Evolutionary conservation across 192 early-diverging fungal genomes (phyloP).

Genomic region (Coemansia sp.): DNA sequence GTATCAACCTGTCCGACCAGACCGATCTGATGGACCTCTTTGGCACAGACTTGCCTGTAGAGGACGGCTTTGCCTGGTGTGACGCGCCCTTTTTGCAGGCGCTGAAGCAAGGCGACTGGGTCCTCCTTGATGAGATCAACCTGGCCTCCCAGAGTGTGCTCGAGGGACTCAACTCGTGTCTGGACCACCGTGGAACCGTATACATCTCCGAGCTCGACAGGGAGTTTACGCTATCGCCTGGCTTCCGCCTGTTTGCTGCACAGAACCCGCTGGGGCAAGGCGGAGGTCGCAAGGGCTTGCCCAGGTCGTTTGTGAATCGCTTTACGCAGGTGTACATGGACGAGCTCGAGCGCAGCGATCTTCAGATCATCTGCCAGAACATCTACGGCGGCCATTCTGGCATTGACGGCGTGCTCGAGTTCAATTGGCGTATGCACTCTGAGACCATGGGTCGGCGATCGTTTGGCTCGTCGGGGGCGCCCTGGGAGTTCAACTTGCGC

Average conservation of each 20-base stretch:
- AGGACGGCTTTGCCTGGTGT: constrained; percentile 88
- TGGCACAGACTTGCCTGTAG: constrained; percentile 95
- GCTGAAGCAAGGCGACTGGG: constrained; percentile 96
- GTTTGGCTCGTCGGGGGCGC: constrained; percentile 75
- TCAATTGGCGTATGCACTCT: constrained; percentile 83
- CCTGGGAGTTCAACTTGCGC: constrained; percentile 99
- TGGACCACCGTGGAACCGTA: constrained; percentile 94
- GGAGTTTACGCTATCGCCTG: constrained; percentile 70
- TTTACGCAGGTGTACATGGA: constrained; percentile 95
- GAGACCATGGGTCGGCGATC: constrained; percentile 73
- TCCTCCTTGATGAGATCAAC: constrained; percentile 95
- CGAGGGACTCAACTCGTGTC: constrained; percentile 97
- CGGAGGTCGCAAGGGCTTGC: constrained; percentile 97
- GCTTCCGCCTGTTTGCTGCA: constrained; percentile 93
- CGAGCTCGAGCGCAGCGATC: constrained; percentile 72
- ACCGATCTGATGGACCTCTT: constrained; percentile 98
- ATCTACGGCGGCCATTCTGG: constrained; percentile 57
- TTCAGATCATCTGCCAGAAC: constrained; percentile 67
- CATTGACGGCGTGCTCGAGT: constrained; percentile 48
- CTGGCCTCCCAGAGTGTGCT: constrained; percentile 97
- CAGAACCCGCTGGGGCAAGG: constrained; percentile 97
- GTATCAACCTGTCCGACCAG: constrained; percentile 98
- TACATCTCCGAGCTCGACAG: constrained; percentile 96
- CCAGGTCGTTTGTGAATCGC: constrained; percentile 94
- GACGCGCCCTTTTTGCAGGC: constrained; percentile 96